Evolutionary conservation across 305 asterid genomes (phyloP), one percentile per base, ranked within the genome.

Genomic region (Fraxinus platypoda): DNA sequence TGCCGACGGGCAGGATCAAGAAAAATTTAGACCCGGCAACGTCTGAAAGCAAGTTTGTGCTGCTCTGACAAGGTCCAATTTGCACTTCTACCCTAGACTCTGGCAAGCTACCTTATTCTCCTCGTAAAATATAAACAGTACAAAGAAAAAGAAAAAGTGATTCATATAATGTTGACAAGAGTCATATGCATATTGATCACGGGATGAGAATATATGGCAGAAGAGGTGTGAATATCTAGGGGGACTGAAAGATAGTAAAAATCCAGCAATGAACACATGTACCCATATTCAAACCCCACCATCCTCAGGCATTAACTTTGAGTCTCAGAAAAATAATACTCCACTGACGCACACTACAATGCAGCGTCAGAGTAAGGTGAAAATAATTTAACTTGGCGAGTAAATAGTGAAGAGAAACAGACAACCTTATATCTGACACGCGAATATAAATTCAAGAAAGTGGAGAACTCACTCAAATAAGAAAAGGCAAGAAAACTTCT

Each of bases 211-310:
- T 68, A 21, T 12, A 68, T 68, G 74, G 74, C 37, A 68, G 37
- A 68, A 9, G 37, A 28, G 73, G 37, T 3, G 38, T 13, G 23
- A 26, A 28, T 68, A 66, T 66, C 74, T 26, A 28, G 21, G 38
- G 38, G 21, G 4, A 3, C 74, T 68, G 74, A 30, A 30, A 68
- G 35, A 68, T 30, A 4, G 4, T 68, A 68, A 68, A 68, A 70
- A 28, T 35, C 68, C 41, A 52, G 52, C 34, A 78, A 74, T 73
- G 66, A 81, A 82, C 74, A 43, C 41, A 35, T 79, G 84, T 38
- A 62, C 49, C 59, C 82, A 85, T 77, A 81, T 86, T 82, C 85
- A 89, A 81, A 73, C 81, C 81, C 83, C 78, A 59, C 66, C 77
- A 84, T 57, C 5, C 75, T 75, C 75, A 5, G 72, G 66, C 79